phyloP scores from a whole-genome alignment of 2,329 filamentous ascomycete genomes.

The Epichloe festucae region DNA sequence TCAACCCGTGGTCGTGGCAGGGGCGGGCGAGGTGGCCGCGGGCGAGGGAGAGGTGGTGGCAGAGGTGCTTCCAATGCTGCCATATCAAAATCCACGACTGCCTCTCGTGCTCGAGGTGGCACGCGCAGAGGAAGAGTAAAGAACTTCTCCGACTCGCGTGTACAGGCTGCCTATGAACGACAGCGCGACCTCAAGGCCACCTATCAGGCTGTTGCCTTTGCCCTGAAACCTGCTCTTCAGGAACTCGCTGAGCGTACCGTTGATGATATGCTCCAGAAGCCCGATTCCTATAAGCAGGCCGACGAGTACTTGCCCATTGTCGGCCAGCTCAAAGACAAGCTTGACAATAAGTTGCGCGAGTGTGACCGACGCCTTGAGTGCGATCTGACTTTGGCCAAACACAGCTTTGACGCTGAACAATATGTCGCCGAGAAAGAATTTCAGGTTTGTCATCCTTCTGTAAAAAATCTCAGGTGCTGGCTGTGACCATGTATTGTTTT shows the following conservation, averaged over 20 bases:
- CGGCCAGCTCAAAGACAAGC: conserved; percentile 29
- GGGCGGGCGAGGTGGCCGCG: conserved; percentile 10
- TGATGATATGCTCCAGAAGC: conserved; percentile 41
- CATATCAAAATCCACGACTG: conserved; percentile 19
- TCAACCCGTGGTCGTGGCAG: conserved; percentile 22
- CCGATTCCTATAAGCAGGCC: conserved; percentile 37
- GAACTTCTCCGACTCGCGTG: conserved; percentile 38
- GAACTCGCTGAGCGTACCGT: conserved; percentile 50
- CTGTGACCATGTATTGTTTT: neutral
- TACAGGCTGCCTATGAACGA: conserved; percentile 48
- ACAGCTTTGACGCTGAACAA: conserved; percentile 20
- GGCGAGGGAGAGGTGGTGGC: conserved; percentile 14
- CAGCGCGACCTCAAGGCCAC: conserved; percentile 53
- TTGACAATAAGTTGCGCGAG: conserved; percentile 19
- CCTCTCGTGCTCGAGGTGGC: conserved; percentile 25
- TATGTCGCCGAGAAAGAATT: conserved; percentile 23
- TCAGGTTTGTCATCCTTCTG: conserved; percentile 22
- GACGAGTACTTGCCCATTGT: conserved; percentile 40
- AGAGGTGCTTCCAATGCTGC: conserved; percentile 17
- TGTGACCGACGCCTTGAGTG: conserved; percentile 20
- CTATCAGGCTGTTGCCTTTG: conserved; percentile 49
- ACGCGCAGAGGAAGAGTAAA: conserved; percentile 40
- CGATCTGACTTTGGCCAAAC: conserved; percentile 25
- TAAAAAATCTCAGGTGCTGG: neutral
- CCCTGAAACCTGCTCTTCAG: conserved; percentile 50